Conservation (phyloP, 768 basidiomycete species). For the Polyporus arcularius region DNA sequence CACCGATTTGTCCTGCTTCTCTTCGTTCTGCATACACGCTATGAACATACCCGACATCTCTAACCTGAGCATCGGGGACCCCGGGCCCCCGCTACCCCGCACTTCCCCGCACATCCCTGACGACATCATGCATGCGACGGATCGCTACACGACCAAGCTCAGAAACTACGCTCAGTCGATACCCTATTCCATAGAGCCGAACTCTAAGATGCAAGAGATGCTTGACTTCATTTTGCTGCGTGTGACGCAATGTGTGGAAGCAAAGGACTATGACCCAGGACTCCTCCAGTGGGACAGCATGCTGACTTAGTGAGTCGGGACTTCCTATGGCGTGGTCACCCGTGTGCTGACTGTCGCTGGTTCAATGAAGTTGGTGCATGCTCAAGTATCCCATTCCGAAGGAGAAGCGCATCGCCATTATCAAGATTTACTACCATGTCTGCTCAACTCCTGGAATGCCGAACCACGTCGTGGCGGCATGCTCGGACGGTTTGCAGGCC, state of each 20-base stretch:
- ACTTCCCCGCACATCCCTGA: constrained; percentile 30
- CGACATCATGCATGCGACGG: constrained; percentile 37
- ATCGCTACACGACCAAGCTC: constrained; percentile 58
- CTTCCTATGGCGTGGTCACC: constrained; percentile 1
- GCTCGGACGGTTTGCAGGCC: constrained; percentile 60
- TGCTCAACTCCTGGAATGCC: constrained; percentile 78
- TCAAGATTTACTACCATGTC: constrained; percentile 78
- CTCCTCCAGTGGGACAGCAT: constrained; percentile 81
- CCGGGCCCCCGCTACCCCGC: constrained; percentile 34
- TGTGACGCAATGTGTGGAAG: constrained; percentile 72
- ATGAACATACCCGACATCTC: constrained; percentile 52
- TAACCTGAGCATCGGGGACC: constrained; percentile 44
- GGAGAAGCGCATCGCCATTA: constrained; percentile 70
- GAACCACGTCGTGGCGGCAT: constrained; percentile 63
- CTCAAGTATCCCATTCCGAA: constrained; percentile 88
- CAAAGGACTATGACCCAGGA: constrained; percentile 81
- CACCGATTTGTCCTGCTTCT: constrained; percentile 17
- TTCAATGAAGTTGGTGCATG: constrained; percentile 63
- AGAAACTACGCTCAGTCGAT: constrained; percentile 62
- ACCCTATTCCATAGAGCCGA: constrained; percentile 77
- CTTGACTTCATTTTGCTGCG: constrained; percentile 73
- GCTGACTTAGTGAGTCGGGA: constrained; percentile 62
- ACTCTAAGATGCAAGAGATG: constrained; percentile 73
- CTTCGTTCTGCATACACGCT: constrained; percentile 31
- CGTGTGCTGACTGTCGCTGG: constrained; percentile 9